Conservation (phyloP, 2,329 filamentous ascomycete genomes). For the Didymella arachidicola region DNA sequence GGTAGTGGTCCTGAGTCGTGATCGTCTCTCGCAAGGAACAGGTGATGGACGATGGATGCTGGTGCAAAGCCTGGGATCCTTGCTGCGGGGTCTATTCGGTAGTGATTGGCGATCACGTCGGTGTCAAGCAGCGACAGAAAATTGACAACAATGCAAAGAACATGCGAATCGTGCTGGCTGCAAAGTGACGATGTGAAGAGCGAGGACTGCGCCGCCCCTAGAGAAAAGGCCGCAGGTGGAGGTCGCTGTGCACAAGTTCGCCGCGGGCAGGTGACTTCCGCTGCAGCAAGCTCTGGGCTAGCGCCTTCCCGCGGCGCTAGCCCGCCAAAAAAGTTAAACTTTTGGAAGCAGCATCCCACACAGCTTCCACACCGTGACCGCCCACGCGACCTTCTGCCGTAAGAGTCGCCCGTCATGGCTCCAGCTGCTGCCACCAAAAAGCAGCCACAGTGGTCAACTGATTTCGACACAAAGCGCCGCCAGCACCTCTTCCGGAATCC, state of each 20-base stretch:
- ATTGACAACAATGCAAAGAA: slow-evolving; percentile 30
- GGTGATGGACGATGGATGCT: slow-evolving; percentile 40
- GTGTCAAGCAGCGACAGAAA: slow-evolving; percentile 36
- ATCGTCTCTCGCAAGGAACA: slow-evolving; percentile 32
- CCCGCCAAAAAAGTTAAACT: slow-evolving; percentile 24
- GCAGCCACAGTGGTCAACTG: slow-evolving; percentile 73
- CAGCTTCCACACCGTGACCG: slow-evolving; percentile 11
- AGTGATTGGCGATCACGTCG: slow-evolving; percentile 41
- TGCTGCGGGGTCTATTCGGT: slow-evolving; percentile 46
- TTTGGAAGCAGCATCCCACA: slow-evolving; percentile 14
- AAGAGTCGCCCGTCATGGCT: slow-evolving; percentile 39
- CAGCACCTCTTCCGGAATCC: slow-evolving; percentile 90
- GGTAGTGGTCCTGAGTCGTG: slow-evolving; percentile 47
- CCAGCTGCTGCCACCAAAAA: slow-evolving; percentile 60
- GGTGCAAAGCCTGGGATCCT: slow-evolving; percentile 47
- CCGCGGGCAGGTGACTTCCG: slow-evolving; percentile 27
- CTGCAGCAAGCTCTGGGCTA: slow-evolving; percentile 20
- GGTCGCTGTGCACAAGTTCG: slow-evolving; percentile 32
- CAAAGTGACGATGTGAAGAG: slow-evolving; percentile 33
- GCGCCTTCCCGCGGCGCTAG: slow-evolving; percentile 19
- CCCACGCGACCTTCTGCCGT: slow-evolving; percentile 15
- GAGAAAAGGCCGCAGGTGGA: slow-evolving; percentile 28
- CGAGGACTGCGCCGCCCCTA: slow-evolving; percentile 43
- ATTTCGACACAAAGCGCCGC: slow-evolving; percentile 84
- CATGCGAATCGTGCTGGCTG: slow-evolving; percentile 20